Evolutionary conservation across 805 yeast species (phyloP).

Genomic region (Myxozyma sirexii): DNA sequence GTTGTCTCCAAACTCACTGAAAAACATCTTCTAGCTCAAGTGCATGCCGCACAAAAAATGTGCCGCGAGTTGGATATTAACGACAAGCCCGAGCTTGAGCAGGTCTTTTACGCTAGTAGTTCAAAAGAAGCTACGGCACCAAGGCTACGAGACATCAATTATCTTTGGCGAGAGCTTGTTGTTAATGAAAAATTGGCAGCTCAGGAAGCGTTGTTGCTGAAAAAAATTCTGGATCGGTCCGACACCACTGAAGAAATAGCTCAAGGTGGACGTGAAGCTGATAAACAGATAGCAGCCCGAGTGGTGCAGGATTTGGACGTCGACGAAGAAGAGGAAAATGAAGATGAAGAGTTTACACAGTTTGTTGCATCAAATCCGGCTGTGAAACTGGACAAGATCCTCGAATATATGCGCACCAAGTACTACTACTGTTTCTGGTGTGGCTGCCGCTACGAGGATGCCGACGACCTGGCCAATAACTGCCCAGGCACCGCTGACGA

Average conservation of each 20-base stretch:
- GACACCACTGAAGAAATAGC: neutral
- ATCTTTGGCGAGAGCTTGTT: slow-evolving; percentile 28
- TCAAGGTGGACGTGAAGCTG: neutral
- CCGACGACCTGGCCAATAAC: slow-evolving; percentile 45
- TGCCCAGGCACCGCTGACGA: slow-evolving; percentile 56
- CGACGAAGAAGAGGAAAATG: slow-evolving; percentile 31
- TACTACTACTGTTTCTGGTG: slow-evolving; percentile 56
- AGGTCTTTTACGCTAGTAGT: slow-evolving; percentile 7
- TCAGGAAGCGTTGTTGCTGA: slow-evolving; percentile 7
- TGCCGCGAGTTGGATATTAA: slow-evolving; percentile 27
- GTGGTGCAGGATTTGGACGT: neutral
- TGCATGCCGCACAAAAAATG: slow-evolving; percentile 31
- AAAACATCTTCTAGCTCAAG: slow-evolving; percentile 26
- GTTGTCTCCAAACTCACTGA: slow-evolving; percentile 14
- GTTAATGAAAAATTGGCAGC: slow-evolving; percentile 1
- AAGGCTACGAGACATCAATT: slow-evolving; percentile 9
- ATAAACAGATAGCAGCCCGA: slow-evolving; percentile 2
- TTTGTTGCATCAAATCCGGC: slow-evolving; percentile 29
- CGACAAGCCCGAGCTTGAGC: slow-evolving; percentile 18
- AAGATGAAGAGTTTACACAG: slow-evolving; percentile 41
- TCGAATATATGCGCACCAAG: slow-evolving; percentile 47
- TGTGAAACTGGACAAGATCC: slow-evolving; percentile 43
- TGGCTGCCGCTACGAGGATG: slow-evolving; percentile 47
- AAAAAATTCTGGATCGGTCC: slow-evolving; percentile 20
- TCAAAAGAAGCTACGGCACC: neutral